A percentile compares a stretch with the other conserved stretches of the same genome.
Conservation (phyloP, 805 yeast species). For the Barnettozyma sucrosica region DNA sequence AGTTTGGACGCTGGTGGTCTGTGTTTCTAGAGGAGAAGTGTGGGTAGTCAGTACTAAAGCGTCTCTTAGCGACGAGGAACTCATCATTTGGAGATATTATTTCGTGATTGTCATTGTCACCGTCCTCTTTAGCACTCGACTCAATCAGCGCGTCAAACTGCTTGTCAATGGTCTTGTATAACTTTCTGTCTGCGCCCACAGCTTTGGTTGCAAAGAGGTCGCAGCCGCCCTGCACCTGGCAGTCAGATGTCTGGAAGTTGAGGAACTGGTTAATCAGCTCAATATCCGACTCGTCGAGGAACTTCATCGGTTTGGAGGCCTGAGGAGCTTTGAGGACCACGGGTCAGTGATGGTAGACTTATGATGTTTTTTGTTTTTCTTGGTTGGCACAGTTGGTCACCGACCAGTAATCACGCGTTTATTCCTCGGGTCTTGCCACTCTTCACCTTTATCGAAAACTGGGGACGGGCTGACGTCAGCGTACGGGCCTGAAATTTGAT, state of each 20-base stretch:
- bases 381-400: not conserved
- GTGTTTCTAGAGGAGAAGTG: not conserved
- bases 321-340: not conserved
- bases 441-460: no score
- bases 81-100: conserved; percentile 22
- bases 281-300: conserved; percentile 89
- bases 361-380: not conserved
- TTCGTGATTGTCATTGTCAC: conserved; percentile 10
- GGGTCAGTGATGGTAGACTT: not conserved
- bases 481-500: no score
- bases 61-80: conserved; percentile 37
- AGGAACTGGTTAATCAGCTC: conserved; percentile 85
- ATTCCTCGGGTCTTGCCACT: not conserved
- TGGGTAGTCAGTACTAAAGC: conserved; percentile 25
- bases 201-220: conserved; percentile 94
- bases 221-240: conserved; percentile 79
- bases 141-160: conserved; percentile 54
- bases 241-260: conserved; percentile 69
- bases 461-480: no score
- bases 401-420: not conserved
- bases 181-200: conserved; percentile 81
- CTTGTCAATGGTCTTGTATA: conserved; percentile 81
- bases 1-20: not conserved
- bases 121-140: conserved; percentile 12
- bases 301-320: conserved; percentile 38